Base-by-base conservation (phyloP, 176 grass and related monocot species). In the Triticum monococcum region DNA sequence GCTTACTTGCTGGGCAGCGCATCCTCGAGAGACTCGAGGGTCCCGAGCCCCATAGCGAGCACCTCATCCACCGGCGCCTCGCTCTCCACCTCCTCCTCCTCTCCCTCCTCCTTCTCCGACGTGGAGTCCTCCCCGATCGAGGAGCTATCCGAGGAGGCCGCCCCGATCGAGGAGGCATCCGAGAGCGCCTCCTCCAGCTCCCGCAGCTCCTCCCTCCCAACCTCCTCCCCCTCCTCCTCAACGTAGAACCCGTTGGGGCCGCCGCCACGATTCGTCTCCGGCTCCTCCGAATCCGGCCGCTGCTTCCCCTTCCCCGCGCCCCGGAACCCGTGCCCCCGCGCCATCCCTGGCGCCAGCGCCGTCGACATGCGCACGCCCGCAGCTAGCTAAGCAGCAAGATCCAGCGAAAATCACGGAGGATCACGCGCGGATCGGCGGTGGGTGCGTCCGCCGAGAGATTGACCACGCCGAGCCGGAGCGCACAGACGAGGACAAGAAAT, bases 1-100 rank as follows among this genome's bases (percentile, higher is more conserved):
- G 74, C 84, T 87, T 87, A 94, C 92, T 94, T 94, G 87, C 60
- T 82, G n/a, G 89, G 92, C 12, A 94, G 87, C 6, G 87, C 89
- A 23, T 94, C 89, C 63, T 94, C 92, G 20, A 94, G 48, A 46
- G 84, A 91, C 12, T 94, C 92, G 17, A 94, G 50, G 45, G 88
- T 85, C 5, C 72, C 67, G 12, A 93, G 57, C 23, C 86, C 88
- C 74, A 83, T 67, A 7, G 66, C 85, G 4, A 87, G 57, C 24
- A 85, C 89, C 17, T 68, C 76, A 68, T 23, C 81, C 25, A 16
- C 72, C 36, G 9, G 71, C 33, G 23, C 72, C 52, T 85, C 40
- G 86, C 86, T 89, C 87, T 84, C 20, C 76, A 68, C 86, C 63
- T 90, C 88, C 1, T 78, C 88, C 20, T 24, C 90, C 7, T 87